A percentile compares a stretch with the other conserved stretches of the same genome.
Evolutionary conservation across 2,329 filamentous ascomycete species (phyloP).

Genomic region (Fusarium sp.): DNA sequence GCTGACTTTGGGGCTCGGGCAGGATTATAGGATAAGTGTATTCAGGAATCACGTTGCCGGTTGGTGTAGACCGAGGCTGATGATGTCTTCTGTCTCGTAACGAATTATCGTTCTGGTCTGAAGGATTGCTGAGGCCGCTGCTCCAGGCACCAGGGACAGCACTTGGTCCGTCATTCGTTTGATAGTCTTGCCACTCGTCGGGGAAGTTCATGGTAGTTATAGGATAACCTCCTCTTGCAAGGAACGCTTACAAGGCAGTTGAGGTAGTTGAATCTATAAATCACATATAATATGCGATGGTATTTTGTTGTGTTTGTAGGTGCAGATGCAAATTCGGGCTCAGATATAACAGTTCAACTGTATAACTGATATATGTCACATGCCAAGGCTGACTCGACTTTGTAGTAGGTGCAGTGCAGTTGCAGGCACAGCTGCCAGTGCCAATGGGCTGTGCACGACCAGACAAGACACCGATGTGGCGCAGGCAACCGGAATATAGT

Average conservation of each 20-base stretch:
- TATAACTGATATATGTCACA: not conserved
- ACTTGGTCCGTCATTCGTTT: not conserved
- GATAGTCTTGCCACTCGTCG: conserved; percentile 12
- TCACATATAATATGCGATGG: not conserved
- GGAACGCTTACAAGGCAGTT: not conserved
- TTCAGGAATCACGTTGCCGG: not conserved
- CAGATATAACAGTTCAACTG: not conserved
- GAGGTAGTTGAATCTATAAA: not conserved
- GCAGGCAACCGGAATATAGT: not conserved
- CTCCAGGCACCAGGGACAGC: not conserved
- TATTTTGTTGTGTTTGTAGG: not conserved
- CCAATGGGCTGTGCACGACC: not conserved
- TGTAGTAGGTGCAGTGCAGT: conserved; percentile 16
- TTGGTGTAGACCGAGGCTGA: not conserved
- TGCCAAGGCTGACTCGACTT: conserved; percentile 20
- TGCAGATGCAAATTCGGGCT: not conserved
- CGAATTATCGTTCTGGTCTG: not conserved
- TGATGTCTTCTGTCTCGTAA: not conserved
- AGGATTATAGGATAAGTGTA: not conserved
- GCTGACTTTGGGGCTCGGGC: not conserved
- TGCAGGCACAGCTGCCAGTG: conserved; percentile 4
- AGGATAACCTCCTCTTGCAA: not conserved
- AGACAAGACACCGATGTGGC: not conserved
- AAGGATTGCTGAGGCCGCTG: not conserved
- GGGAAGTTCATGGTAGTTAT: conserved; percentile 18